phyloP scores from a whole-genome alignment of 129 eudicot genomes.

The Glebionis coronaria region DNA sequence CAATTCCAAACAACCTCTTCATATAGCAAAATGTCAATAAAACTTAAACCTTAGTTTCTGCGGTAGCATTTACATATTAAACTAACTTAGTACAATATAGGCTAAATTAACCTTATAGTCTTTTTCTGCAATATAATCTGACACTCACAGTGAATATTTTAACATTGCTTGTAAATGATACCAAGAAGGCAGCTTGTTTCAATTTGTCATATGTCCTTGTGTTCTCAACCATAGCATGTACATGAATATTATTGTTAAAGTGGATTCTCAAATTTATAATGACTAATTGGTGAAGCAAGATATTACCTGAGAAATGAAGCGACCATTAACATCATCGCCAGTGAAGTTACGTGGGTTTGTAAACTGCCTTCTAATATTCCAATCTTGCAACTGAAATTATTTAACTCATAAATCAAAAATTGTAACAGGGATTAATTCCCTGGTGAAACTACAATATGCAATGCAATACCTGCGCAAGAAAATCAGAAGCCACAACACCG shows the following conservation, averaged over 20 bases:
- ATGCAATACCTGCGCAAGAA: slow-evolving; percentile 74
- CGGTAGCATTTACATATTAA: too few relatives aligned
- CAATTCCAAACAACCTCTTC: too few relatives aligned
- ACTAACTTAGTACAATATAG: neutral
- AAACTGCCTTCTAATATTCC: slow-evolving; percentile 95
- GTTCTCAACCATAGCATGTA: slow-evolving; percentile 81
- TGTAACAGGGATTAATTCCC: neutral
- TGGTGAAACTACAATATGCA: slow-evolving; percentile 13
- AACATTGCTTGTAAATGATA: slow-evolving; percentile 95
- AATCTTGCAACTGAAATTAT: slow-evolving; percentile 82
- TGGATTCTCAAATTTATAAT: neutral
- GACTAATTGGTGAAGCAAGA: slow-evolving; percentile 9
- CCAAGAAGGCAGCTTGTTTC: slow-evolving; percentile 91
- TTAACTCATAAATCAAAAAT: slow-evolving; percentile 23
- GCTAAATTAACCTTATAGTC: neutral
- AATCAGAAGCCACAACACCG: slow-evolving; percentile 75
- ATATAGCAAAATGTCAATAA: too few relatives aligned
- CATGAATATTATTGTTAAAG: slow-evolving; percentile 5
- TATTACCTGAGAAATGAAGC: slow-evolving; percentile 82
- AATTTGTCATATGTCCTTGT: slow-evolving; percentile 79
- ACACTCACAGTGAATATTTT: slow-evolving; percentile 79
- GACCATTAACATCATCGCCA: slow-evolving; percentile 90
- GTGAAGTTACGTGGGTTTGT: slow-evolving; percentile 79
- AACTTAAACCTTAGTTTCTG: too few relatives aligned
- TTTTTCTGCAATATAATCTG: neutral